A percentile compares a stretch with the other conserved stretches of the same genome.
Evolutionary conservation across 768 basidiomycete genomes (phyloP).

Genomic region (Tephrocybe sp.): DNA sequence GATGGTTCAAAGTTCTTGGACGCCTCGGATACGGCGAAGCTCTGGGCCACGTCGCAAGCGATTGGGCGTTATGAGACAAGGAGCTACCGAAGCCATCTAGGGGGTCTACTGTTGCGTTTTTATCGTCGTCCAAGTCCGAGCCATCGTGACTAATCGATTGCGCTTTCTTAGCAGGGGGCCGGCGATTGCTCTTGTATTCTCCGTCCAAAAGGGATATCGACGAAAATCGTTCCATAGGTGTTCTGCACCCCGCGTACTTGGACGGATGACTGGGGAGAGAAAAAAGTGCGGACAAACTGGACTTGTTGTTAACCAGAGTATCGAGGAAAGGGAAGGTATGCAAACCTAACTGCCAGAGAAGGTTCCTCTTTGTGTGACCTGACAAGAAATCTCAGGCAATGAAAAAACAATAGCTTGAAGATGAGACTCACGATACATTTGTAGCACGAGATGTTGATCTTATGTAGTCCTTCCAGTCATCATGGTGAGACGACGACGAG

Average conservation of each 20-base stretch:
- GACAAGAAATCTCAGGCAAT: not conserved
- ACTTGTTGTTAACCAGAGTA: no score
- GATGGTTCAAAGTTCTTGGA: not conserved
- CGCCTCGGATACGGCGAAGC: not conserved
- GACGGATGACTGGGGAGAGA: not conserved
- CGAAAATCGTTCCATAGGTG: not conserved
- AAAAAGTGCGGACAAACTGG: not conserved
- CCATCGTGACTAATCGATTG: not conserved
- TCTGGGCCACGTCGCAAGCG: not conserved
- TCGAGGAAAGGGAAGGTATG: no score
- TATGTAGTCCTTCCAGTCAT: constrained; percentile 3
- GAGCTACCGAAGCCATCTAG: not conserved
- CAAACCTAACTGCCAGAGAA: constrained; percentile 4
- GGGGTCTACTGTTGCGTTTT: not conserved
- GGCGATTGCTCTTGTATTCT: not conserved
- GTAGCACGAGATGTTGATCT: not conserved
- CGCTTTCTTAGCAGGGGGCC: constrained; percentile 6
- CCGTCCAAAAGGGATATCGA: not conserved
- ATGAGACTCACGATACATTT: constrained; percentile 7
- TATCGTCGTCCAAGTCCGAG: not conserved
- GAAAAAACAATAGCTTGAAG: not conserved
- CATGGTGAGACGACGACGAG: constrained; percentile 6
- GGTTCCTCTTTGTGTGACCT: constrained; percentile 1
- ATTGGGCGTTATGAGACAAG: not conserved
- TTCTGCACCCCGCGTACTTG: not conserved